phyloP scores from a whole-genome alignment of 2,329 filamentous ascomycete genomes.

The Fusarium ambrosium region DNA sequence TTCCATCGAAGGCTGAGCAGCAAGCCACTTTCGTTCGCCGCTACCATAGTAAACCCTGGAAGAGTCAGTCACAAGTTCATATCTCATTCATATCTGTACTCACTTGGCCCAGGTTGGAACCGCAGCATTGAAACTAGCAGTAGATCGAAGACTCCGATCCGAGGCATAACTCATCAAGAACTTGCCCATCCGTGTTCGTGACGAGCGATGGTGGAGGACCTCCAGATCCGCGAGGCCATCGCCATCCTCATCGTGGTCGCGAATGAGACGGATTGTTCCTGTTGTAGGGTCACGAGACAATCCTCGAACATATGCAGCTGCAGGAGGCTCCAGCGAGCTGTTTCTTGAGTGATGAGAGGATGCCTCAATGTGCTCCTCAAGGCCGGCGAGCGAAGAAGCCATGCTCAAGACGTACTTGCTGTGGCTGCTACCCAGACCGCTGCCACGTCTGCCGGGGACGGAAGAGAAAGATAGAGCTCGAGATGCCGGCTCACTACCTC shows the following conservation, averaged over 20 bases:
- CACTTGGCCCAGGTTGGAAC: constrained; percentile 70
- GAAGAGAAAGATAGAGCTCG: constrained; percentile 62
- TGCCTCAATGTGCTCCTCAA: constrained; percentile 55
- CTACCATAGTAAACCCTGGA: constrained; percentile 77
- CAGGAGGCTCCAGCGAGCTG: constrained; percentile 65
- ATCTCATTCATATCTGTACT: constrained; percentile 16
- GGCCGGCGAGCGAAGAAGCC: constrained; percentile 64
- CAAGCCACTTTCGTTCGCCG: constrained; percentile 69
- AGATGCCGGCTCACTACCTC: constrained; percentile 63
- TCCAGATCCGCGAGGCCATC: constrained; percentile 74
- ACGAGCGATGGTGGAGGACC: constrained; percentile 65
- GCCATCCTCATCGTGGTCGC: constrained; percentile 73
- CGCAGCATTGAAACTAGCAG: constrained; percentile 61
- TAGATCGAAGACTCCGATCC: constrained; percentile 67
- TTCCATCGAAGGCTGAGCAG: constrained; percentile 59
- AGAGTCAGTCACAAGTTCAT: constrained; percentile 24
- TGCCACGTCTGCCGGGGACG: constrained; percentile 61
- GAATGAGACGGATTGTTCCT: constrained; percentile 61
- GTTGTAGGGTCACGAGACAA: constrained; percentile 51
- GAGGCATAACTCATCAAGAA: constrained; percentile 64
- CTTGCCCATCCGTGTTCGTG: constrained; percentile 65
- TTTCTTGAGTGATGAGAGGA: constrained; percentile 57
- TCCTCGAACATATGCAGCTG: constrained; percentile 58
- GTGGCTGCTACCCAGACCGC: constrained; percentile 63
- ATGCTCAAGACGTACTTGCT: constrained; percentile 70